Evolutionary conservation across 2,329 filamentous ascomycete genomes (phyloP).

Genomic region (Hypoxylon sp.): DNA sequence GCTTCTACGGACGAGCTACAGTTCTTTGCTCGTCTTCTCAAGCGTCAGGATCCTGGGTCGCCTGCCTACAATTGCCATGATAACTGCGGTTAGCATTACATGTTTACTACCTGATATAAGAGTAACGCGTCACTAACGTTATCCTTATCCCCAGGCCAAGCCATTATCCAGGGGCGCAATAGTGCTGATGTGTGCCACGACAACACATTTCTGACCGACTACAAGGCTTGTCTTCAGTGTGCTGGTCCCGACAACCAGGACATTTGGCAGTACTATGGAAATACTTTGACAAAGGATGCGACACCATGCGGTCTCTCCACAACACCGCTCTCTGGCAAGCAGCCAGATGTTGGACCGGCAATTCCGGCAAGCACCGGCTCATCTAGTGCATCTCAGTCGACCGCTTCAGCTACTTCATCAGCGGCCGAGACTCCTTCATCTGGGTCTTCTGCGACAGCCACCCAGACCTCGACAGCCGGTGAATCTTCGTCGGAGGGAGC

Average conservation of each 20-base stretch:
- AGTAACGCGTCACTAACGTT: constrained; percentile 6
- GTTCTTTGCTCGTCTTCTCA: constrained; percentile 43
- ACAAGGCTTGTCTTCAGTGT: constrained; percentile 62
- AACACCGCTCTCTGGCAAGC: constrained; percentile 39
- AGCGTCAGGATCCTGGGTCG: constrained; percentile 62
- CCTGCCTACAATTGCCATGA: constrained; percentile 64
- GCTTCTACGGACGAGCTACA: constrained; percentile 44
- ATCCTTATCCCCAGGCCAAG: constrained; percentile 43
- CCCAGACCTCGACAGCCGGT: constrained; percentile 17
- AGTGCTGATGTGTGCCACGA: constrained; percentile 57
- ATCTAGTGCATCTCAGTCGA: constrained; percentile 10
- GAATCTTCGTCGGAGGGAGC: constrained; percentile 9
- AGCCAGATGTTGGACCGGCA: constrained; percentile 43
- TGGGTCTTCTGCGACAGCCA: constrained; percentile 10
- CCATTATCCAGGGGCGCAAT: constrained; percentile 55
- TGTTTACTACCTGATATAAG: not conserved
- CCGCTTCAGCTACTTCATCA: constrained; percentile 20
- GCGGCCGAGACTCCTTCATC: constrained; percentile 6
- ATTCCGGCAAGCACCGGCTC: constrained; percentile 30
- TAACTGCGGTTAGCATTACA: constrained; percentile 61
- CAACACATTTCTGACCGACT: constrained; percentile 58
- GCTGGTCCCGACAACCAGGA: constrained; percentile 56
- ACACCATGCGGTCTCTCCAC: constrained; percentile 51
- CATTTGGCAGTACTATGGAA: constrained; percentile 60
- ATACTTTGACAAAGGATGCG: constrained; percentile 55